Conservation (phyloP, 2,329 filamentous ascomycete species). For the Harringtonia lauricola region DNA sequence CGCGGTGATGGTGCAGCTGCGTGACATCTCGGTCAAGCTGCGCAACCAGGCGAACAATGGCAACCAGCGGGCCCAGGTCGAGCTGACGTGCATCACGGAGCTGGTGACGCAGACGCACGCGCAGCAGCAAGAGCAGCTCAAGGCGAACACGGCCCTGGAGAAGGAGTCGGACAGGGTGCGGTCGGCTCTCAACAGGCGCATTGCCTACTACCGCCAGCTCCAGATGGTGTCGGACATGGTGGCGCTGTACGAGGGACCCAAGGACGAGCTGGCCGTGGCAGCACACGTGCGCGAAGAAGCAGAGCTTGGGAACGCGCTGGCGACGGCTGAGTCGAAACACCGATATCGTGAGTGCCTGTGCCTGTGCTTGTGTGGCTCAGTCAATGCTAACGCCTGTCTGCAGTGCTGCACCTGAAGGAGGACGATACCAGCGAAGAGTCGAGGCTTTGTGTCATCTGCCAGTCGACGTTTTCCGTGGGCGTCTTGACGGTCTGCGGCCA, state of each 20-base stretch:
- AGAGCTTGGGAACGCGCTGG: constrained; percentile 44
- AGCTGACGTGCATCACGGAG: constrained; percentile 52
- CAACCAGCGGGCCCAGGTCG: constrained; percentile 43
- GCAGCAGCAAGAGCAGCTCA: constrained; percentile 38
- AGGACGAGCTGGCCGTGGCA: constrained; percentile 39
- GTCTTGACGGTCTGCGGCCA: constrained; percentile 83
- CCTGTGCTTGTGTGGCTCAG: not conserved
- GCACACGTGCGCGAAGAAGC: constrained; percentile 33
- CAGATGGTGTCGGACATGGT: constrained; percentile 88
- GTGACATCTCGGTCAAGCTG: constrained; percentile 46
- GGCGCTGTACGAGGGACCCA: constrained; percentile 56
- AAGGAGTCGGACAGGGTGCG: constrained; percentile 69
- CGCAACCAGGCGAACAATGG: constrained; percentile 45
- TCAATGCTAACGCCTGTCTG: not conserved
- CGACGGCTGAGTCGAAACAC: constrained; percentile 57
- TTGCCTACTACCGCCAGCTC: constrained; percentile 85
- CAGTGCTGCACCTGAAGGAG: constrained; percentile 42
- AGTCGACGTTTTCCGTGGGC: constrained; percentile 63
- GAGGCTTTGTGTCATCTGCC: constrained; percentile 78
- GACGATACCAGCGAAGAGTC: constrained; percentile 51
- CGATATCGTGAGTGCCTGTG: constrained; percentile 48
- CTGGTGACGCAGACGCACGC: constrained; percentile 52
- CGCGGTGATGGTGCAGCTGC: constrained; percentile 57
- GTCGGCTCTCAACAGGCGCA: constrained; percentile 67
- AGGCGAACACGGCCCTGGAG: constrained; percentile 38